phyloP scores from a whole-genome alignment of 2,329 filamentous ascomycete genomes.

The Hawksworthiomyces lignivorus region DNA sequence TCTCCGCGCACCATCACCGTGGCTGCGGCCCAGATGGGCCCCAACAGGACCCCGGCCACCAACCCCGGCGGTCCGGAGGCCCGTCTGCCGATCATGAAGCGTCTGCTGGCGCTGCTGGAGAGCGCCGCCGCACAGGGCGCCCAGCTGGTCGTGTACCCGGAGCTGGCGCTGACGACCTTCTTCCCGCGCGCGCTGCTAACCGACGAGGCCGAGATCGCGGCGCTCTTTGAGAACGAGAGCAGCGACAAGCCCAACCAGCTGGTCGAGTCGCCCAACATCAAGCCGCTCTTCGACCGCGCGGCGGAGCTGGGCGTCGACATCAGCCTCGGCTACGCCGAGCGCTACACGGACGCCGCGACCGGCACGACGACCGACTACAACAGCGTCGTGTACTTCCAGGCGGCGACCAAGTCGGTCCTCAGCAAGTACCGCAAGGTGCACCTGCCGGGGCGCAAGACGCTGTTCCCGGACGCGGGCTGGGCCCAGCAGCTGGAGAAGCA shows the following conservation, averaged over 20 bases:
- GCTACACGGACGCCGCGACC: conserved; percentile 24
- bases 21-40: conserved; percentile 48
- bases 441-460: conserved; percentile 44
- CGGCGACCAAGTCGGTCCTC: conserved; percentile 31
- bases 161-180: conserved; percentile 49
- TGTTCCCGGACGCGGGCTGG: conserved; percentile 37
- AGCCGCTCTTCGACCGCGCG: conserved; percentile 41
- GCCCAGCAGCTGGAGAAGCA: conserved; percentile 49
- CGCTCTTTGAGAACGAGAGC: conserved; percentile 42
- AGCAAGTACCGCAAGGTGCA: conserved; percentile 50
- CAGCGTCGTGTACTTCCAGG: conserved; percentile 43
- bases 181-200: conserved; percentile 44
- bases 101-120: conserved; percentile 42
- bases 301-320: conserved; percentile 41
- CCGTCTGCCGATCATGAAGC: conserved; percentile 33
- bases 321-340: conserved; percentile 45
- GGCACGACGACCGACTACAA: conserved; percentile 36
- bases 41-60: conserved; percentile 25
- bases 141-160: conserved; percentile 45
- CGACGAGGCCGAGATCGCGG: conserved; percentile 32
- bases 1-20: conserved; percentile 26
- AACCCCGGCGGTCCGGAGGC: conserved; percentile 24
- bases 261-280: conserved; percentile 32
- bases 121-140: conserved; percentile 35
- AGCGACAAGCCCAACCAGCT: conserved; percentile 22